Conservation (phyloP, 352 stramenopile species). For the Globisporangium paroecandrum region DNA sequence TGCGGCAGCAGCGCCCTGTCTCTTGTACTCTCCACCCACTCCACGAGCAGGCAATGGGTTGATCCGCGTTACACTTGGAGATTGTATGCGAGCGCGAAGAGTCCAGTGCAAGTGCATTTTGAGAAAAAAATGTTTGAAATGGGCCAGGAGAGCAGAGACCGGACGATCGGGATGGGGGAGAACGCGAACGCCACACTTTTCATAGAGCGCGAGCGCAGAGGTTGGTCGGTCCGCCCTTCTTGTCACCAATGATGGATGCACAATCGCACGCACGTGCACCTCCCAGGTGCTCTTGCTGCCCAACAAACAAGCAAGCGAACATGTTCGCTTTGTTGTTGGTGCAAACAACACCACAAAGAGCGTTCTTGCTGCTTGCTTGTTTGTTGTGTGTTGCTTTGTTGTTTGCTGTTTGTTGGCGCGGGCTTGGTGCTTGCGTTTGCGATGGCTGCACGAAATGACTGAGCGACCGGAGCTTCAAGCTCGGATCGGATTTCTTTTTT, state of each 20-base stretch:
- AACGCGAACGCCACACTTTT: not conserved
- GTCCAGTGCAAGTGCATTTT: constrained; percentile 11
- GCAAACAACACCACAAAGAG: not conserved
- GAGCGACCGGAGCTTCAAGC: not conserved
- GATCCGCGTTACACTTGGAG: not conserved
- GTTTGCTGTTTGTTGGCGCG: not conserved
- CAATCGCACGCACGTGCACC: constrained; percentile 11
- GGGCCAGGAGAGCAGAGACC: not conserved
- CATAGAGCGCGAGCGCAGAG: not conserved
- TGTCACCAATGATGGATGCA: constrained; percentile 12
- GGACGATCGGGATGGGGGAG: not conserved
- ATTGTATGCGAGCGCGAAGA: constrained; percentile 7
- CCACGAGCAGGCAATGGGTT: constrained; percentile 9
- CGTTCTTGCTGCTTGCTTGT: not conserved
- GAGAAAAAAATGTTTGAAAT: constrained; percentile 11
- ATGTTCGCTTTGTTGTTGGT: not conserved
- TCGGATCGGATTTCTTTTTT: not conserved
- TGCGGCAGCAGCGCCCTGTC: not conserved
- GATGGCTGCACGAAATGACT: not conserved
- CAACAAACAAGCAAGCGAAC: not conserved
- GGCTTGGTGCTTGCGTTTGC: not conserved
- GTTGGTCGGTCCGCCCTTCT: constrained; percentile 11
- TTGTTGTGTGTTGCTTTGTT: not conserved
- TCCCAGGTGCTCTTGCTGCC: constrained; percentile 7
- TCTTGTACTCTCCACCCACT: not conserved